phyloP scores from a whole-genome alignment of 2,329 filamentous ascomycete genomes.

The Fusarium vanettenii region DNA sequence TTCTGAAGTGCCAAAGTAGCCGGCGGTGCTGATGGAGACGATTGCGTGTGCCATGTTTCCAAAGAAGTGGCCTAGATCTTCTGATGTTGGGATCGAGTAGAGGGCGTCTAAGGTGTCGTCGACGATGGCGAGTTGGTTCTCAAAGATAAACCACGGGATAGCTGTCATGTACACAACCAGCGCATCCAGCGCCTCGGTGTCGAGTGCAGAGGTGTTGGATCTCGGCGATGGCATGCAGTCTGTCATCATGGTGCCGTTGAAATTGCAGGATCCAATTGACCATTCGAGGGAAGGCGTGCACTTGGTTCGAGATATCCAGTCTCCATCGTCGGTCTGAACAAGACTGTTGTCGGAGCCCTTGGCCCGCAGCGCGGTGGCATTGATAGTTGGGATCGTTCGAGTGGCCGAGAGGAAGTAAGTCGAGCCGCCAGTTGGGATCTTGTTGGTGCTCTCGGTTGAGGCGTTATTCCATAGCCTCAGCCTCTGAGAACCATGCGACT shows the following conservation, averaged over 20 bases:
- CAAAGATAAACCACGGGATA: slow-evolving; percentile 38
- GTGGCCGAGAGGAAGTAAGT: slow-evolving; percentile 32
- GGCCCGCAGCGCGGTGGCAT: slow-evolving; percentile 19
- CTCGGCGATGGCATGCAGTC: background rate
- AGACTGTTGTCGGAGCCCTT: slow-evolving; percentile 28
- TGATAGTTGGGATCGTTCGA: slow-evolving; percentile 26
- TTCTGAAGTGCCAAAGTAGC: slow-evolving; percentile 33
- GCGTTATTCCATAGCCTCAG: slow-evolving; percentile 27
- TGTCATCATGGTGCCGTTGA: slow-evolving; percentile 35
- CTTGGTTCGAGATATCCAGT: slow-evolving; percentile 34
- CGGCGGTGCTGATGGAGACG: slow-evolving; percentile 32
- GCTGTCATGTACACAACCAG: slow-evolving; percentile 34
- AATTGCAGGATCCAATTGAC: slow-evolving; percentile 29
- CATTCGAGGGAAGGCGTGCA: slow-evolving; percentile 30
- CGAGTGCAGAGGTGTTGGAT: slow-evolving; percentile 22
- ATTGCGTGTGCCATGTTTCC: slow-evolving; percentile 38
- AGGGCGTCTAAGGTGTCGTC: slow-evolving; percentile 32
- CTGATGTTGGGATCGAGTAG: slow-evolving; percentile 33
- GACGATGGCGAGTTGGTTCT: slow-evolving; percentile 21
- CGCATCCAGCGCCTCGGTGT: slow-evolving; percentile 24
- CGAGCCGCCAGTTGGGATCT: slow-evolving; percentile 26
- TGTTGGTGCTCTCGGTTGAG: background rate
- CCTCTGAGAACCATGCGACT: slow-evolving; percentile 9
- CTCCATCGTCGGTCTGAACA: slow-evolving; percentile 19
- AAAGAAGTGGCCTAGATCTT: slow-evolving; percentile 34